Evolutionary conservation across 345 rosid species (phyloP).

Genomic region (Populus simonii): DNA sequence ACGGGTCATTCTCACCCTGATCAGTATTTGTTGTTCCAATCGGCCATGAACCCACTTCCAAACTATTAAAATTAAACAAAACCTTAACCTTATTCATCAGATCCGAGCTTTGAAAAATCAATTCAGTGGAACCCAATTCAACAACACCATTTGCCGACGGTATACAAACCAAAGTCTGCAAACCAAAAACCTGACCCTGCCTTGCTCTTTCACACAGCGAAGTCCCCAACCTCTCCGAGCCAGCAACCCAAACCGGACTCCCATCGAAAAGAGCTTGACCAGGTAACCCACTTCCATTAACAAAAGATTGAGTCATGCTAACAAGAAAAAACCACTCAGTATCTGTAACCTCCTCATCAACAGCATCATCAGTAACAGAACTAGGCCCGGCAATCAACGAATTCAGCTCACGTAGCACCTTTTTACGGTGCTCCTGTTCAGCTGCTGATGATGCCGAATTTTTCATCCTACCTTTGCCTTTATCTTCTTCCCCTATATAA

Average conservation of each 20-base stretch:
- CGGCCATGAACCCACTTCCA: constrained; percentile 57
- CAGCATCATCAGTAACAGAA: constrained; percentile 48
- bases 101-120: constrained; percentile 66
- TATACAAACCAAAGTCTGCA: constrained; percentile 75
- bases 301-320: constrained; percentile 84
- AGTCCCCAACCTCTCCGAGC: constrained; percentile 52
- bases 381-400: constrained; percentile 67
- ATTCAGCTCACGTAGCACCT: constrained; percentile 76
- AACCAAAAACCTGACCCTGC: constrained; percentile 72
- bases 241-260: constrained; percentile 61
- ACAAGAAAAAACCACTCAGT: constrained; percentile 96
- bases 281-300: constrained; percentile 62
- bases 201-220: constrained; percentile 68
- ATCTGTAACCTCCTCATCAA: constrained; percentile 89
- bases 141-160: constrained; percentile 81
- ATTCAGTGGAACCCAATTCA: constrained; percentile 79
- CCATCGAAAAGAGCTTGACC: constrained; percentile 67
- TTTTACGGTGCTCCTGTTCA: constrained; percentile 82
- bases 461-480: constrained; percentile 36
- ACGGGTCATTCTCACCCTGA: constrained; percentile 84
- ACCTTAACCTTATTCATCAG: constrained; percentile 63
- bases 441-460: constrained; percentile 34
- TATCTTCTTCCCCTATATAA: constrained; percentile 83
- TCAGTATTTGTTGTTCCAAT: constrained; percentile 39
- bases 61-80: constrained; percentile 57